Evolutionary conservation across 2,329 filamentous ascomycete genomes (phyloP), one percentile per base, ranked within the genome.

Genomic region (Zymoseptoria pseudotritici): DNA sequence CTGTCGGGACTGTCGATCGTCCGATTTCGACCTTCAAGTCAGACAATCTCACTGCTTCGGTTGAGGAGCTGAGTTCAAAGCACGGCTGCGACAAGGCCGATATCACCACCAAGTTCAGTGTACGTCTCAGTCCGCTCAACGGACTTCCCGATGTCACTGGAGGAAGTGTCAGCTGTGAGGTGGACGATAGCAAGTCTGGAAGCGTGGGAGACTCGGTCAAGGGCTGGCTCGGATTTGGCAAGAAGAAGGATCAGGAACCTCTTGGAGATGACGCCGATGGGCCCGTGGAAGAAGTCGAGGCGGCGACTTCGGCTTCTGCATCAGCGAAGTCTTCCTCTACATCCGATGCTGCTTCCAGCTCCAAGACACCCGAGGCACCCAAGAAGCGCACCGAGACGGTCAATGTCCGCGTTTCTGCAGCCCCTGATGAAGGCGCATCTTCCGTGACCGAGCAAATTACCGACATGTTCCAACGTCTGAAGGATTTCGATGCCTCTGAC

Each of bases 121-220:
- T 95, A 65, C 86, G 87, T 61, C 80, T 99, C 42, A 86, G 82
- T 69, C 79, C 82, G 54, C 80, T 89, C 42, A 84, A 90, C 69
- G 92, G 91, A 36, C 85, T 95, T 66, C 90, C 95, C 2, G 88
- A 92, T 62, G 82, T 97, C 56, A 75, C 83, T 58, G 85, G 85
- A 67, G 89, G 88, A n/a, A 82, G 82, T 59, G 86, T 94, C 5
- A 92, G 92, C 73, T 99, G 94, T 71, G 90, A 96, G 72, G 84
- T 88, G 24, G 89, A 95, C 56, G 82, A 81, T 4, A 74, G 77
- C 8, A 85, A 85, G 75, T 90, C 91, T 73, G 90, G 89, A 64
- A 86, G 88, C 56, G 83, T 97, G 54, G 89, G 97, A 54, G 93
- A 96, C 70, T 92, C 91, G 51, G 90, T 97, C 66, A 99, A 99